These are phyloP conservation scores for Plectosphaerella plurivora DNA, from an alignment of 2,329 filamentous ascomycete genomes.

Conservation along the genomic window DNA sequence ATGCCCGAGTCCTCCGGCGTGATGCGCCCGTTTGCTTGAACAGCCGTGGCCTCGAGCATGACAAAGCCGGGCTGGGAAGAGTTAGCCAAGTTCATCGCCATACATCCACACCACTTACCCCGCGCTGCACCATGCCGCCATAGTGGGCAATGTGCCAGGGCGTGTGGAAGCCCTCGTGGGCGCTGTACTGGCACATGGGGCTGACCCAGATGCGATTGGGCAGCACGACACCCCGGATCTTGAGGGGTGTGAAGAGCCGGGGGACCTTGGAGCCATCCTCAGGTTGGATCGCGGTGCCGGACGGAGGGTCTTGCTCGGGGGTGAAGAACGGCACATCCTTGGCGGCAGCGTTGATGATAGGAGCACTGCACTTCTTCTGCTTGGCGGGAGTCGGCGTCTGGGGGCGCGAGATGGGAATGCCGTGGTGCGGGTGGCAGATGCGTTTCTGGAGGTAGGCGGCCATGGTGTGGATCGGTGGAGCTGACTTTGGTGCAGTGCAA, in stretches of 20 bases:
- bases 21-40: slow-evolving; percentile 62
- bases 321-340: slow-evolving; percentile 40
- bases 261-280: slow-evolving; percentile 44
- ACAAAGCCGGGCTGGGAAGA: slow-evolving; percentile 43
- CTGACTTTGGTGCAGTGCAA: too few species aligned
- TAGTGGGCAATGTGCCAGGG: slow-evolving; percentile 71
- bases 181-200: slow-evolving; percentile 43
- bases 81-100: not conserved
- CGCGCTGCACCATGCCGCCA: slow-evolving; percentile 66
- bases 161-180: slow-evolving; percentile 55
- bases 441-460: slow-evolving; percentile 20
- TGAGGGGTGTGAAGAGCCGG: slow-evolving; percentile 43
- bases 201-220: slow-evolving; percentile 42
- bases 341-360: slow-evolving; percentile 19
- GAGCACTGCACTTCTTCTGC: slow-evolving; percentile 11
- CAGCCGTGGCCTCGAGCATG: slow-evolving; percentile 62
- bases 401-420: slow-evolving; percentile 17
- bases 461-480: slow-evolving; percentile 10
- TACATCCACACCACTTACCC: slow-evolving; percentile 31
- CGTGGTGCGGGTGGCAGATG: slow-evolving; percentile 19
- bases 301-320: slow-evolving; percentile 37
- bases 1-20: slow-evolving; percentile 63
- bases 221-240: slow-evolving; percentile 37
- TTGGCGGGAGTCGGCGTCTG: slow-evolving; percentile 16
- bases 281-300: slow-evolving; percentile 35